A percentile compares a stretch with the other conserved stretches of the same genome.
Conservation (phyloP, 2,329 filamentous ascomycete species). For the Ophiosphaerella herpotricha region DNA sequence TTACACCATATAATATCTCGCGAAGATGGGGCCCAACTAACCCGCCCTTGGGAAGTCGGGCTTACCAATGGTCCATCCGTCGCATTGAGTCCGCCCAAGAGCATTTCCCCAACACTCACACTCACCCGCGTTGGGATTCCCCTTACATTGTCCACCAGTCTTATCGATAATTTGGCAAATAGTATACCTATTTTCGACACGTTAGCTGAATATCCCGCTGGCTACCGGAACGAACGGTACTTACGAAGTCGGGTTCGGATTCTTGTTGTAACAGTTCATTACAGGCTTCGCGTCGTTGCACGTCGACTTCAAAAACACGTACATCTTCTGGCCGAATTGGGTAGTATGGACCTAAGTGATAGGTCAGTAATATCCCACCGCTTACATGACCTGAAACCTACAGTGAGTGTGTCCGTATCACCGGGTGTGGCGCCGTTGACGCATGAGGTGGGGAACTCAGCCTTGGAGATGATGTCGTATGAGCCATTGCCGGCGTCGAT, state of each 20-base stretch:
- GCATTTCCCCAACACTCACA: conserved; percentile 4
- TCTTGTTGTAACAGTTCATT: conserved; percentile 1
- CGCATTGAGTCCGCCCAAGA: background rate
- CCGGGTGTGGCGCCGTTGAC: conserved; percentile 1
- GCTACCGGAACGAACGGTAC: background rate
- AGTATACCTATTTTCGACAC: too few species aligned
- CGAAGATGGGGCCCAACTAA: too few species aligned
- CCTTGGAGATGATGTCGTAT: conserved; percentile 2
- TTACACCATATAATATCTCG: too few species aligned
- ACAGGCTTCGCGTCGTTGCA: conserved; percentile 1
- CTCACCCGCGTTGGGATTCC: background rate
- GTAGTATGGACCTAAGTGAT: too few species aligned
- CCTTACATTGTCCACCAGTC: background rate
- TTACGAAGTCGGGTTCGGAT: conserved; percentile 7
- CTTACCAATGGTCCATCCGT: conserved; percentile 2
- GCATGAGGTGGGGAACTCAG: conserved; percentile 6
- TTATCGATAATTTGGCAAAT: too few species aligned
- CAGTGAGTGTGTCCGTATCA: too few species aligned
- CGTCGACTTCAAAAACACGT: conserved; percentile 4
- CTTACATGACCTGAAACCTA: too few species aligned
- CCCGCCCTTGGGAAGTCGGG: background rate
- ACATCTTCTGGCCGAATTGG: conserved; percentile 3
- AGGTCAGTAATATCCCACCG: too few species aligned
- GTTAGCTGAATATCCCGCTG: too few species aligned
- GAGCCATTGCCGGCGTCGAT: background rate